Percentiles rank a stretch among this genome's conserved stretches.
Conservation (phyloP, 2,329 filamentous ascomycete species). For the Aspergillus awamori region DNA sequence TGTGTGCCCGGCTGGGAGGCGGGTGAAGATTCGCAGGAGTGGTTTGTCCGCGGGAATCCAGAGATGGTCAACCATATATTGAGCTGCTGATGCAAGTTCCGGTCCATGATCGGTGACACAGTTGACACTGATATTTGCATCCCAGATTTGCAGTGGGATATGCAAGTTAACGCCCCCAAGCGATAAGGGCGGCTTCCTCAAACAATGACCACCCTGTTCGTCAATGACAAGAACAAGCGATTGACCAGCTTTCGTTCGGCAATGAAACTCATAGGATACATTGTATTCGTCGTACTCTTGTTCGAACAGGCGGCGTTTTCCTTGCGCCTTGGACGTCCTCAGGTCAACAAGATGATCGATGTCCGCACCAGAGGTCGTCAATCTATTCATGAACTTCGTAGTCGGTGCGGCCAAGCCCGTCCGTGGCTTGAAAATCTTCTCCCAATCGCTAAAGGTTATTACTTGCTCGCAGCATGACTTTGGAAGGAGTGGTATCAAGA, state of each 20-base stretch:
- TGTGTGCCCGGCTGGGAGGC: conserved; percentile 25
- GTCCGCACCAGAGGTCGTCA: conserved; percentile 46
- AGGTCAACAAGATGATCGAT: conserved; percentile 43
- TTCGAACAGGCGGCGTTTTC: conserved; percentile 32
- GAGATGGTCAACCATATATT: conserved; percentile 37
- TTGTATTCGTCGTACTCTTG: conserved; percentile 24
- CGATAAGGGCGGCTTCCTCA: conserved; percentile 28
- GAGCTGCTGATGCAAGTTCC: conserved; percentile 33
- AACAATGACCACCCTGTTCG: conserved; percentile 32
- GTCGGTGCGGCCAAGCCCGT: conserved; percentile 30
- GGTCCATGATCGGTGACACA: conserved; percentile 32
- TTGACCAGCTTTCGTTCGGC: conserved; percentile 34
- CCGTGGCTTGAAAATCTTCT: conserved; percentile 35
- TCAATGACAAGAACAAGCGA: conserved; percentile 38
- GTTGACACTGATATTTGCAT: conserved; percentile 38
- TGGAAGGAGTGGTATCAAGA: conserved; percentile 34
- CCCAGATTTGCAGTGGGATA: conserved; percentile 44
- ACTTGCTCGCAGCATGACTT: conserved; percentile 21
- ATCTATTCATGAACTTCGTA: conserved; percentile 39
- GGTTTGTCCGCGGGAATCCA: conserved; percentile 34
- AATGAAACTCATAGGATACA: conserved; percentile 46
- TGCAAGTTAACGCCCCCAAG: conserved; percentile 44
- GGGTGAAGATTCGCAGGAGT: conserved; percentile 33
- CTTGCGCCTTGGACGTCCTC: conserved; percentile 26
- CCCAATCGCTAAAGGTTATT: conserved; percentile 32